Evolutionary conservation across 2,329 filamentous ascomycete species (phyloP).

Genomic region (Aspergillus pseudoglaucus): DNA sequence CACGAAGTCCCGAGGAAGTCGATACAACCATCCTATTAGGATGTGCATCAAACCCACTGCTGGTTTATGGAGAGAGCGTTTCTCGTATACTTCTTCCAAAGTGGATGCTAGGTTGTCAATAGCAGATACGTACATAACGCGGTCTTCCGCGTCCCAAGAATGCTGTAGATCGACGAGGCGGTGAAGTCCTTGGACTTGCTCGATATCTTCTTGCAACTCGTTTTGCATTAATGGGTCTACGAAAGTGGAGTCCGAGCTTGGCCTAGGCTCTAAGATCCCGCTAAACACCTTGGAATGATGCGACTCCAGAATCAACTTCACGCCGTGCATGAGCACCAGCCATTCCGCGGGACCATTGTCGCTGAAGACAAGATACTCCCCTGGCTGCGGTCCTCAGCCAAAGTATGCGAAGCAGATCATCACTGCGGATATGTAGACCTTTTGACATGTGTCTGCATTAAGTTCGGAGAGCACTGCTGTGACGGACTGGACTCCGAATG

Average conservation of each 20-base stretch:
- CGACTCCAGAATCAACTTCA: slow-evolving; percentile 17
- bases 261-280: slow-evolving; percentile 14
- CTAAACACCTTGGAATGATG: slow-evolving; percentile 17
- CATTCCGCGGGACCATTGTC: slow-evolving; percentile 23
- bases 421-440: slow-evolving; percentile 25
- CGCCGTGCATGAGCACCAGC: slow-evolving; percentile 26
- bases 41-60: slow-evolving; percentile 17
- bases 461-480: slow-evolving; percentile 21
- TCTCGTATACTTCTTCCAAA: slow-evolving; percentile 14
- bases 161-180: slow-evolving; percentile 8
- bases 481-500: slow-evolving; percentile 27
- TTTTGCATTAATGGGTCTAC: slow-evolving; percentile 9
- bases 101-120: slow-evolving; percentile 10
- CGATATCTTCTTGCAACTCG: slow-evolving; percentile 12
- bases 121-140: slow-evolving; percentile 5
- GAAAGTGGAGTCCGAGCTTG: background rate
- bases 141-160: background rate
- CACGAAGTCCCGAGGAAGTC: slow-evolving; percentile 17
- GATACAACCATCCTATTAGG: slow-evolving; percentile 27
- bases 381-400: slow-evolving; percentile 20
- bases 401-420: slow-evolving; percentile 32
- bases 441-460: slow-evolving; percentile 23
- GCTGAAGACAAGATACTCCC: slow-evolving; percentile 30
- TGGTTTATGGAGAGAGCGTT: slow-evolving; percentile 3
- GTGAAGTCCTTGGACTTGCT: slow-evolving; percentile 8